A percentile compares a stretch with the other conserved stretches of the same genome.
phyloP scores from a whole-genome alignment of 176 grass and related monocot genomes.

The Coix lacrymajobi region DNA sequence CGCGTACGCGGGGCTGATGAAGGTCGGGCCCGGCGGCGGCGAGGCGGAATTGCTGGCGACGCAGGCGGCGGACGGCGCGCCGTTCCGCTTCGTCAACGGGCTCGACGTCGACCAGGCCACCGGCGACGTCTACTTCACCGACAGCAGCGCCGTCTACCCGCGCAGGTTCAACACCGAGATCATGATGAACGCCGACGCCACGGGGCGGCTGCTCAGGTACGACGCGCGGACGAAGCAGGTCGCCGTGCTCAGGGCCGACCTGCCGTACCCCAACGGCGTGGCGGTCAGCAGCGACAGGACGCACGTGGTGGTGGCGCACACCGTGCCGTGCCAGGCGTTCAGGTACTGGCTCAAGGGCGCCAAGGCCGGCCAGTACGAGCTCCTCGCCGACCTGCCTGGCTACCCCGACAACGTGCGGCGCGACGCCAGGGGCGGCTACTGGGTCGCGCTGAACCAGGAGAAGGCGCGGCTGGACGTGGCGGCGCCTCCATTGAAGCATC shows the following conservation, averaged over 20 bases:
- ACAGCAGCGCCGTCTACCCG: constrained; percentile 38
- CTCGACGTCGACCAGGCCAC: constrained; percentile 60
- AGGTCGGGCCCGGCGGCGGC: constrained; percentile 38
- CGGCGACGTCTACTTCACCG: constrained; percentile 59
- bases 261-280: constrained; percentile 49
- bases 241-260: constrained; percentile 26
- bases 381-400: constrained; percentile 43
- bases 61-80: constrained; percentile 22
- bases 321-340: constrained; percentile 16
- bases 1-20: constrained; percentile 45
- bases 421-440: constrained; percentile 28
- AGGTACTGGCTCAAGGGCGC: constrained; percentile 44
- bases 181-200: constrained; percentile 28
- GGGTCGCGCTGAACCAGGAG: constrained; percentile 44
- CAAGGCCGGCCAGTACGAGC: constrained; percentile 22
- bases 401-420: constrained; percentile 59
- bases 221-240: constrained; percentile 15
- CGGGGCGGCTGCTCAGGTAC: constrained; percentile 43
- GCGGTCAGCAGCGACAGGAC: constrained; percentile 35
- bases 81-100: constrained; percentile 56
- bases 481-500: constrained; percentile 4
- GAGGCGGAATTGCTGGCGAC: constrained; percentile 27
- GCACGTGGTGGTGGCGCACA: constrained; percentile 43
- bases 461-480: not conserved
- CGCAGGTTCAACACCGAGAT: constrained; percentile 36